Conservation (phyloP, 208 protist genomes). For the Trypanosoma mega region DNA sequence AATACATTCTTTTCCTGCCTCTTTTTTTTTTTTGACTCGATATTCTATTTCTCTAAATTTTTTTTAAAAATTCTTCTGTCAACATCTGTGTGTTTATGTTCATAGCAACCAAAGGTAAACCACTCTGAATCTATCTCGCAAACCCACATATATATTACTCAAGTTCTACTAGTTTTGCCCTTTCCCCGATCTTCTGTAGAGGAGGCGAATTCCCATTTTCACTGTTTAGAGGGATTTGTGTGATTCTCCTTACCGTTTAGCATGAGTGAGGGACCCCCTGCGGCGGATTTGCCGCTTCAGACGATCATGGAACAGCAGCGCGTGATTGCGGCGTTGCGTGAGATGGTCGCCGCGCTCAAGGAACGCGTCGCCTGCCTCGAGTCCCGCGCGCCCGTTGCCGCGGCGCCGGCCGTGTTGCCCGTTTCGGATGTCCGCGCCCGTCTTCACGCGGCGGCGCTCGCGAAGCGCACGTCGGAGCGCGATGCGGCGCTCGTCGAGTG, state of each 20-base stretch:
- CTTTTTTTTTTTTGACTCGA: neutral
- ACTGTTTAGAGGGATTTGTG: neutral
- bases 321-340: conserved; percentile 58
- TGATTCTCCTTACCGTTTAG: neutral
- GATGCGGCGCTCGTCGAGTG: conserved; percentile 25
- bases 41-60: conserved; percentile 8
- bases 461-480: conserved; percentile 20
- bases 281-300: conserved; percentile 43
- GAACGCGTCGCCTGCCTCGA: conserved; percentile 24
- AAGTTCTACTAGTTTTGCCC: conserved; percentile 11
- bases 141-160: neutral
- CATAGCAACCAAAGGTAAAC: too few relatives aligned
- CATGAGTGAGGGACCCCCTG: conserved; percentile 12
- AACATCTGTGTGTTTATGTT: conserved; percentile 1
- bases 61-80: conserved; percentile 5
- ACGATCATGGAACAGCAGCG: conserved; percentile 73
- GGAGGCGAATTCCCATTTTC: too few relatives aligned
- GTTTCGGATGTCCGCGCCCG: too few relatives aligned
- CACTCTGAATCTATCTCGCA: too few relatives aligned
- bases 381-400: neutral
- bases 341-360: conserved; percentile 53
- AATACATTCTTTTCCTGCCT: too few relatives aligned
- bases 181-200: too few relatives aligned
- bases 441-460: neutral
- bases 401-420: too few relatives aligned